Evolutionary conservation across 345 rosid species (phyloP), one percentile per base, ranked within the genome.

Genomic region (Gossypioides kirkii): DNA sequence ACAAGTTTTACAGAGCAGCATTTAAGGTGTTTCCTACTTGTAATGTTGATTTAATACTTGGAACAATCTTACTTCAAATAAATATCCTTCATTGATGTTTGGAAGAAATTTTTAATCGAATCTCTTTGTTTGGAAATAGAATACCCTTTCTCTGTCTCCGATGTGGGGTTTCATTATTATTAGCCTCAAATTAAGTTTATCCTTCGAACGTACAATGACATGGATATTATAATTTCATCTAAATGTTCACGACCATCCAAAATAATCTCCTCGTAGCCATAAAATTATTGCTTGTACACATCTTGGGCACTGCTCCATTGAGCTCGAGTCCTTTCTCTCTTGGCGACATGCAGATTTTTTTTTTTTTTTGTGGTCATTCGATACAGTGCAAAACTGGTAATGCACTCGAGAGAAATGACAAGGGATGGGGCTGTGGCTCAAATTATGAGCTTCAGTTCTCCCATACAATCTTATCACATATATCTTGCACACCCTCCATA

Each of bases 401-500:
- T 73, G 70, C 68, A 13, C 36, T 47, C 28, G 22, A 68, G 49
- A 14, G 71, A 74, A 52, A 14, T 46, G 22, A 10, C 55, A 69
- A 10, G 56, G 41, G 60, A 26, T 62, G 71, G 69, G 10, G 61
- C 61, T 56, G 61, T 56, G 91, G 89, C 45, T 86, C 77, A 75
- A 17, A 79, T 72, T 52, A 41, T 26, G 69, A 49, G 61, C 36
- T 43, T 18, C 17, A 60, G 28, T 71, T 46, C 47, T 38, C 61
- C 59, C 45, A 32, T 75, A 72, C 32, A 43, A 85, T 78, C 97
- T 89, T 86, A 91, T 89, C 97, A 54, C 82, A 28, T 75, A 80
- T 82, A 80, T 70, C 71, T 58, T 10, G 11, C 26, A 8, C 32
- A 14, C 42, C 26, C 13, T 32, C 74, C 36, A 75, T 77, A 65